Evolutionary conservation across 768 basidiomycete genomes (phyloP).

Genomic region (Austroboletus eburneus): DNA sequence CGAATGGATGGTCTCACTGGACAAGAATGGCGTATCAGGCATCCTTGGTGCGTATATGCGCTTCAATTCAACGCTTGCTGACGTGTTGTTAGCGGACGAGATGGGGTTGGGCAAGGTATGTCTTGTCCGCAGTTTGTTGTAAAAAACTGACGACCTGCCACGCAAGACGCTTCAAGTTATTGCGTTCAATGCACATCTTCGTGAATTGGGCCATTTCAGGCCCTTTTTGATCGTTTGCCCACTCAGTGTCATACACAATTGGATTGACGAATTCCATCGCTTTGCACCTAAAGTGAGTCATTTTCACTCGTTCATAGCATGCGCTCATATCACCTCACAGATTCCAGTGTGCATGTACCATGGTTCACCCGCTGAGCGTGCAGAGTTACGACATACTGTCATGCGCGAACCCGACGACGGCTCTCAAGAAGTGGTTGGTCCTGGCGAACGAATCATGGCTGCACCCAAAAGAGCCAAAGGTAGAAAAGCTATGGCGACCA

Average conservation of each 20-base stretch:
- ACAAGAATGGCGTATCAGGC: constrained; percentile 80
- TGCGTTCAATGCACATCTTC: constrained; percentile 86
- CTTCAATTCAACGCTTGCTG: constrained; percentile 14
- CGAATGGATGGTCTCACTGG: constrained; percentile 90
- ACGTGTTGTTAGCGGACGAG: constrained; percentile 88
- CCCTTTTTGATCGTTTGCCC: constrained; percentile 92
- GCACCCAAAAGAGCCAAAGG: constrained; percentile 21
- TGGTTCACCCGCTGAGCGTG: constrained; percentile 77
- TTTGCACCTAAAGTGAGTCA: constrained; percentile 72
- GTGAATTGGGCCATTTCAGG: constrained; percentile 61
- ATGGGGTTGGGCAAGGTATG: constrained; percentile 87
- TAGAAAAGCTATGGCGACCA: constrained; percentile 14
- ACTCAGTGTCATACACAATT: constrained; percentile 89
- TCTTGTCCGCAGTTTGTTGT: not conserved
- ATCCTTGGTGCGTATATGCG: constrained; percentile 55
- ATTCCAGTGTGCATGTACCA: constrained; percentile 91
- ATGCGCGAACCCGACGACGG: constrained; percentile 39
- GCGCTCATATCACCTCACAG: constrained; percentile 32
- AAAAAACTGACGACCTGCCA: no score
- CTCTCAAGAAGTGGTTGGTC: constrained; percentile 18
- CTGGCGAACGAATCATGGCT: constrained; percentile 23
- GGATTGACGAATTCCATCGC: constrained; percentile 78
- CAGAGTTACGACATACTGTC: constrained; percentile 64
- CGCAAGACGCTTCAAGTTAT: constrained; percentile 90
- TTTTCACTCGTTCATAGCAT: not conserved